Percentiles rank a stretch among this genome's conserved stretches.
phyloP scores from a whole-genome alignment of 352 stramenopile genomes.

The Hyaloperonospora brassicae region DNA sequence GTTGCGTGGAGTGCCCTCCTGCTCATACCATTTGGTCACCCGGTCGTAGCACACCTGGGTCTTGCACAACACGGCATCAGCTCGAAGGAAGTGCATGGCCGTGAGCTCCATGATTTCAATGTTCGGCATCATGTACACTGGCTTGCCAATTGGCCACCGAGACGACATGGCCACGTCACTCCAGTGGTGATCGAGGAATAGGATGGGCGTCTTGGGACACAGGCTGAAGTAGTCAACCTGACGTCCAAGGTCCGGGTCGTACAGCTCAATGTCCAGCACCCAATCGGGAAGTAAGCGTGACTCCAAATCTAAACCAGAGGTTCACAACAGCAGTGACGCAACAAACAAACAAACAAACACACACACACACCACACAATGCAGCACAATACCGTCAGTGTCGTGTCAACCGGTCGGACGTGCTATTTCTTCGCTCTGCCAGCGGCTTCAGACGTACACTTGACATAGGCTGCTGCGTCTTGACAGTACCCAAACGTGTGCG shows the following conservation, averaged over 20 bases:
- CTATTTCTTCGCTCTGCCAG: no score
- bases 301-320: conserved; percentile 12
- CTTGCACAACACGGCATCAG: conserved; percentile 60
- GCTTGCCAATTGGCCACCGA: conserved; percentile 31
- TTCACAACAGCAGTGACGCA: background rate
- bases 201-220: conserved; percentile 37
- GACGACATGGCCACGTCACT: conserved; percentile 10
- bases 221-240: conserved; percentile 48
- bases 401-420: no score
- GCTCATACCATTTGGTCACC: conserved; percentile 37
- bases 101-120: conserved; percentile 51
- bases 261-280: conserved; percentile 24
- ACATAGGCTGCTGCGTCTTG: conserved; percentile 44
- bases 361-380: no score
- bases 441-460: conserved; percentile 15
- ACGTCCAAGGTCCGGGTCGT: conserved; percentile 17
- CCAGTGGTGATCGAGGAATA: conserved; percentile 61
- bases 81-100: conserved; percentile 36
- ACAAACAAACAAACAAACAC: background rate
- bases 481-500: conserved; percentile 37
- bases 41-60: conserved; percentile 41
- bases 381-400: no score
- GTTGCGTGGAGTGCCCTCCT: conserved; percentile 36
- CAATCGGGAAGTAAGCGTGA: conserved; percentile 31
- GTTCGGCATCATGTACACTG: conserved; percentile 42